These are phyloP conservation scores for Strobilomyces confusus DNA, from an alignment of 768 basidiomycete genomes.

Conservation along the genomic window DNA sequence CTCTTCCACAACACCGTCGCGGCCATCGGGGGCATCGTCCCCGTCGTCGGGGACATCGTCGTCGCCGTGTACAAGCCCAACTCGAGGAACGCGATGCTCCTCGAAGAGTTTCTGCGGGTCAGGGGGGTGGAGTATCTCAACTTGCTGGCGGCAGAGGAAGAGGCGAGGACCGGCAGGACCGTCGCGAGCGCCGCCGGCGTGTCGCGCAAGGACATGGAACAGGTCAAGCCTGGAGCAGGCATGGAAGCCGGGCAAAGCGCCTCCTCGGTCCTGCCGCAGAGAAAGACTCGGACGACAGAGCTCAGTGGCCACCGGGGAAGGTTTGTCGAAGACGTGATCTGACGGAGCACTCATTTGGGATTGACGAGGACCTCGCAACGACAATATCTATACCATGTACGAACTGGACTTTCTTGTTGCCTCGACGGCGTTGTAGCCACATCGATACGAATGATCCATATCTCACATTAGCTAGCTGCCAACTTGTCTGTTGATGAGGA, in stretches of 20 bases:
- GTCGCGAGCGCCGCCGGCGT: slow-evolving; percentile 10
- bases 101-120: slow-evolving; percentile 80
- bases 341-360: slow-evolving; percentile 2
- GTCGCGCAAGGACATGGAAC: slow-evolving; percentile 35
- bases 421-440: too few relatives aligned
- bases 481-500: too few relatives aligned
- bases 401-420: too few relatives aligned
- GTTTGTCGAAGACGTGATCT: slow-evolving; percentile 40
- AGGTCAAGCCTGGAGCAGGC: slow-evolving; percentile 56
- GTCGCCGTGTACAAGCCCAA: slow-evolving; percentile 84
- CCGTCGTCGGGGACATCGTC: slow-evolving; percentile 70
- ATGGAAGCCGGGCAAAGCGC: slow-evolving; percentile 33
- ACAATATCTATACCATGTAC: too few relatives aligned
- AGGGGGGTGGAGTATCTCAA: slow-evolving; percentile 72
- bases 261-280: slow-evolving; percentile 8
- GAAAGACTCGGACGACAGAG: slow-evolving; percentile 20
- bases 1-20: slow-evolving; percentile 70
- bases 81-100: slow-evolving; percentile 78
- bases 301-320: slow-evolving; percentile 29
- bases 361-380: not conserved
- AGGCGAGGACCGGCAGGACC: slow-evolving; percentile 14
- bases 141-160: slow-evolving; percentile 36
- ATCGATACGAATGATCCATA: too few relatives aligned
- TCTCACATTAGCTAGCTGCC: too few relatives aligned
- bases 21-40: slow-evolving; percentile 62